Percentiles rank a stretch among this genome's conserved stretches.
Conservation (phyloP, 306 rosid genomes). For the Quercus aquifolioides region DNA sequence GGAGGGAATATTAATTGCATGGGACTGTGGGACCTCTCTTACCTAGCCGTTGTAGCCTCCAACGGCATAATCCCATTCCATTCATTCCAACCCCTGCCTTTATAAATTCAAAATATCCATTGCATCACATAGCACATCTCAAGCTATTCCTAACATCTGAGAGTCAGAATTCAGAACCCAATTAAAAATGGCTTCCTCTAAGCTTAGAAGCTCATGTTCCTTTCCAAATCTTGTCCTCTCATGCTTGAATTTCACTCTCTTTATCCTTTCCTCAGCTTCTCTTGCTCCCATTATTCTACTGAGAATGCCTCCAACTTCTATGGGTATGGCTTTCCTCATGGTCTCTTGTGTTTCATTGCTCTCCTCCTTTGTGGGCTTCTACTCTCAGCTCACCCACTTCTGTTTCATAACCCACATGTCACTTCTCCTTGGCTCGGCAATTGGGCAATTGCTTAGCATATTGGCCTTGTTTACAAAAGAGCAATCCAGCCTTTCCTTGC, state of each 20-base stretch:
- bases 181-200: conserved; percentile 48
- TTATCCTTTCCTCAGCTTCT: conserved; percentile 60
- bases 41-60: conserved; percentile 57
- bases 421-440: conserved; percentile 44
- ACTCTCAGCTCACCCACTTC: conserved; percentile 58
- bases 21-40: conserved; percentile 23
- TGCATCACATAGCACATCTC: not conserved
- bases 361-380: conserved; percentile 71
- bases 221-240: conserved; percentile 61
- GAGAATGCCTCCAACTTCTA: conserved; percentile 68
- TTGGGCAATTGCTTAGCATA: conserved; percentile 47
- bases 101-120: conserved; percentile 36
- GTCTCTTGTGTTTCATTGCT: conserved; percentile 59
- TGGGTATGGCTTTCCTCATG: conserved; percentile 65
- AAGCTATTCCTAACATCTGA: not conserved
- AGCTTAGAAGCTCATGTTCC: conserved; percentile 51
- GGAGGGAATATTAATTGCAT: conserved; percentile 44
- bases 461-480: conserved; percentile 63
- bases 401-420: conserved; percentile 68
- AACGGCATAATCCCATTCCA: conserved; percentile 46
- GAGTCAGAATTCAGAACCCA: not conserved
- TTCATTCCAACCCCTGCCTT: not conserved
- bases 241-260: conserved; percentile 52
- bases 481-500: conserved; percentile 42
- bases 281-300: conserved; percentile 66